A percentile compares a stretch with the other conserved stretches of the same genome.
These are phyloP conservation scores for Cadophora sp. DNA, from an alignment of 2,329 filamentous ascomycete genomes.

Conservation along the genomic window DNA sequence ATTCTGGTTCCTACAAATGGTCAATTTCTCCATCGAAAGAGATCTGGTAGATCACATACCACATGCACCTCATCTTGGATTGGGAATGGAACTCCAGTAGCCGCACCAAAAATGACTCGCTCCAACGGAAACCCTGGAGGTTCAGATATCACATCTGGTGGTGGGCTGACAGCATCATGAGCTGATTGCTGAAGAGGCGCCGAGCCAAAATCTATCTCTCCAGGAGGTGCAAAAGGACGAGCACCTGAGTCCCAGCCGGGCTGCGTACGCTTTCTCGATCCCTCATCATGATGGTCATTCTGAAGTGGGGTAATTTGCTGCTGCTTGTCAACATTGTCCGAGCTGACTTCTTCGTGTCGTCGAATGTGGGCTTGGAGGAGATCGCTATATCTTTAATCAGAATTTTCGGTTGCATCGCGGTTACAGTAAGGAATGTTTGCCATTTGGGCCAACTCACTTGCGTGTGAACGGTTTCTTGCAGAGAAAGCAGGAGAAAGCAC, in stretches of 20 bases:
- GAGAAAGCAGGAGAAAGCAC: not conserved
- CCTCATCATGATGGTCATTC: not conserved
- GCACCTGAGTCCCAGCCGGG: not conserved
- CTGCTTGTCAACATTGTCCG: not conserved
- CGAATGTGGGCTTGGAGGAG: not conserved
- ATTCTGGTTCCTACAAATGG: not conserved
- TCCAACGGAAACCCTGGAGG: not conserved
- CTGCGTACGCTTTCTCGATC: not conserved
- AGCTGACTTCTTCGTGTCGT: not conserved
- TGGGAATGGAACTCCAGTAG: not conserved
- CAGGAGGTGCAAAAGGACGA: constrained; percentile 2
- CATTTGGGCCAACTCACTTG: not conserved
- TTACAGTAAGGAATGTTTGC: too few relatives aligned
- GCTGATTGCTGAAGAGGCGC: not conserved
- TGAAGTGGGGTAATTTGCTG: not conserved
- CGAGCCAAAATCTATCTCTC: not conserved
- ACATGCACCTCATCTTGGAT: not conserved
- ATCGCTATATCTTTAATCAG: not conserved
- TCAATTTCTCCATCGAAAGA: not conserved
- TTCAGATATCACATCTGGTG: not conserved
- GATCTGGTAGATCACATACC: not conserved
- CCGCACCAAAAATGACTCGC: not conserved
- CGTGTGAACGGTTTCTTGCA: constrained; percentile 2
- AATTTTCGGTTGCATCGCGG: not conserved
- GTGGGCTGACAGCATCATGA: not conserved